Conservation (phyloP, 2,329 filamentous ascomycete genomes). For the Aspergillus pseudoterreus region DNA sequence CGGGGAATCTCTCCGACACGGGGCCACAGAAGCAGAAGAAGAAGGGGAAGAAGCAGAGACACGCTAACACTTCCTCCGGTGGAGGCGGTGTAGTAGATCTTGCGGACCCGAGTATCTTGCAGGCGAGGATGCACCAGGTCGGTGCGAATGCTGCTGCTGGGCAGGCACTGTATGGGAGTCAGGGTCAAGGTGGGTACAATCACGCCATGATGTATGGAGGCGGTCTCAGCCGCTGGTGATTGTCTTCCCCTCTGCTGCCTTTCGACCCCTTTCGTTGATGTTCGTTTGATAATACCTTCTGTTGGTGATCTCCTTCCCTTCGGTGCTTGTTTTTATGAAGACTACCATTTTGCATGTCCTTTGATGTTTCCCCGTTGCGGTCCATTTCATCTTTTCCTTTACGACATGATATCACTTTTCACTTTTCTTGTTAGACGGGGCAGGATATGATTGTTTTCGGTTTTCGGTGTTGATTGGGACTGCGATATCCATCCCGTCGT, state of each 20-base stretch:
- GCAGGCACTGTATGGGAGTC: constrained; percentile 85
- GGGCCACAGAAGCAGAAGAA: constrained; percentile 95
- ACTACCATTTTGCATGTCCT: constrained; percentile 22
- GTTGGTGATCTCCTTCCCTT: constrained; percentile 9
- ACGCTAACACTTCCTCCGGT: constrained; percentile 99
- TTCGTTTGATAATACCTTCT: constrained; percentile 14
- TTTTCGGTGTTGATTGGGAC: constrained; percentile 20
- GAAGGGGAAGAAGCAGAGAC: constrained; percentile 99
- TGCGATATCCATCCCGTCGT: constrained; percentile 20
- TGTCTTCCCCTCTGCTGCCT: constrained; percentile 20
- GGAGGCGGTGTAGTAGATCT: constrained; percentile 99
- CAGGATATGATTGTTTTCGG: constrained; percentile 21
- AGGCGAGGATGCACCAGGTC: constrained; percentile 92
- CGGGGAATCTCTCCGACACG: constrained; percentile 85
- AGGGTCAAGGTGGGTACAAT: constrained; percentile 90
- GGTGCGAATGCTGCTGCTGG: constrained; percentile 68
- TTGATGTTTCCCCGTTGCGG: constrained; percentile 15
- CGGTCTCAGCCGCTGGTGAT: constrained; percentile 65
- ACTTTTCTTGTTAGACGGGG: constrained; percentile 15
- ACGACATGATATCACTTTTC: constrained; percentile 33
- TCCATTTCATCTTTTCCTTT: constrained; percentile 19
- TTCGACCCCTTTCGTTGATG: constrained; percentile 18
- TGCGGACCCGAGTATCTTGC: constrained; percentile 99
- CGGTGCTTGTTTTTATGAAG: constrained; percentile 17
- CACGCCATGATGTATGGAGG: constrained; percentile 74